A percentile compares a stretch with the other conserved stretches of the same genome.
Conservation (phyloP, 2,329 filamentous ascomycete genomes). For the Verticillium klebahnii region DNA sequence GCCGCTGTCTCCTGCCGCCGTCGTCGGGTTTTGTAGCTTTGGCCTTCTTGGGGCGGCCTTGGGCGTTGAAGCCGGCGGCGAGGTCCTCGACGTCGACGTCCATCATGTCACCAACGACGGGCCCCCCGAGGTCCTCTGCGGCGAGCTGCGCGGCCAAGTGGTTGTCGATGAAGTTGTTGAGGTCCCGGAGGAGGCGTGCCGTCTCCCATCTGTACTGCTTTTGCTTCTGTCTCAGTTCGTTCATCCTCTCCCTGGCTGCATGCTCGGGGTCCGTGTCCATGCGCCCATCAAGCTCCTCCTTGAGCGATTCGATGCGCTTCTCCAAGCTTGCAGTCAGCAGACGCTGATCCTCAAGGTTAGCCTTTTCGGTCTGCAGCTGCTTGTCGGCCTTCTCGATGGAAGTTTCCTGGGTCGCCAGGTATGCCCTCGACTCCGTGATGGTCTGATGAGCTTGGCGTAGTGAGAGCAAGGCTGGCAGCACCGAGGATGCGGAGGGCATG, state of each 20-base stretch:
- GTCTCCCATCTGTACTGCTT: constrained; percentile 57
- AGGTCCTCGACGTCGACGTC: constrained; percentile 58
- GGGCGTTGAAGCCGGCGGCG: constrained; percentile 54
- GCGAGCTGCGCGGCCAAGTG: constrained; percentile 72
- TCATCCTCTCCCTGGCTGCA: constrained; percentile 57
- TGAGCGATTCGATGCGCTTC: constrained; percentile 55
- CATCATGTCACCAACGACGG: constrained; percentile 71
- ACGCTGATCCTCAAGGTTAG: constrained; percentile 49
- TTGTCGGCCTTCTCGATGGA: constrained; percentile 38
- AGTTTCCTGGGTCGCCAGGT: constrained; percentile 42
- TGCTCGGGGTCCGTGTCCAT: constrained; percentile 57
- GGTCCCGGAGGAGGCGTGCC: constrained; percentile 53
- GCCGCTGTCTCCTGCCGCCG: constrained; percentile 43
- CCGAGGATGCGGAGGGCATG: constrained; percentile 62
- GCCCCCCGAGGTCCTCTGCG: constrained; percentile 77
- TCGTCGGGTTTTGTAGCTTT: constrained; percentile 33
- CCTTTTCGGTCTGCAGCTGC: constrained; percentile 45
- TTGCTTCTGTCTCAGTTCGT: constrained; percentile 55
- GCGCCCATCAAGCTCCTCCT: constrained; percentile 50
- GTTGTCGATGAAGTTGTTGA: constrained; percentile 67
- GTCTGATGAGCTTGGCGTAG: constrained; percentile 62
- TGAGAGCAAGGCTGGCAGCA: constrained; percentile 67
- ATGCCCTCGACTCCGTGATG: constrained; percentile 58
- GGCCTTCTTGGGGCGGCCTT: constrained; percentile 50
- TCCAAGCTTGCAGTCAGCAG: constrained; percentile 49